phyloP scores from a whole-genome alignment of 345 rosid species.

The Salix koriyanagi region DNA sequence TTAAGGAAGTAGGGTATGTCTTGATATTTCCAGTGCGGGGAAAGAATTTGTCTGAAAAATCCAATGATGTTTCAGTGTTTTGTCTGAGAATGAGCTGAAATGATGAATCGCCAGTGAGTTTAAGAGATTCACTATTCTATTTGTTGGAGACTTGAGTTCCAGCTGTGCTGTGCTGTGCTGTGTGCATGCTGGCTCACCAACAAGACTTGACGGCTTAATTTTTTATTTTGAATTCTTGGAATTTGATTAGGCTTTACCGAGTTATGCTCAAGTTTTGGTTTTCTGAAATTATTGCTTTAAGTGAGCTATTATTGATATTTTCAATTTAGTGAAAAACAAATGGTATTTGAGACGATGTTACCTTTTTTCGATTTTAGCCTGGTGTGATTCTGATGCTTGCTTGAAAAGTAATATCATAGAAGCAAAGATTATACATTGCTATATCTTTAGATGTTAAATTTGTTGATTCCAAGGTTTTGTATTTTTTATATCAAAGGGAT shows the following conservation, averaged over 20 bases:
- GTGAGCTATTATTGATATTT: no score
- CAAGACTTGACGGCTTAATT: no score
- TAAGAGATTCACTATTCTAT: neutral
- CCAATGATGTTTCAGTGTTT: neutral
- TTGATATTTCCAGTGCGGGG: no score
- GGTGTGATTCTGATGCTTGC: neutral
- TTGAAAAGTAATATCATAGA: neutral
- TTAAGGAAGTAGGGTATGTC: neutral
- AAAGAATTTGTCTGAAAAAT: neutral
- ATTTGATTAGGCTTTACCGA: no score
- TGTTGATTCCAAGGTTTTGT: constrained; percentile 6
- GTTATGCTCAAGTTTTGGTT: no score
- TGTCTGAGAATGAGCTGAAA: neutral
- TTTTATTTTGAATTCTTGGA: no score
- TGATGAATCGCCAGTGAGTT: neutral
- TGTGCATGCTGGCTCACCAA: neutral
- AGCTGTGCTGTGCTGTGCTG: neutral
- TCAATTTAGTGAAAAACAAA: no score
- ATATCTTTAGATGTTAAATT: neutral
- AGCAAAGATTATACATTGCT: neutral
- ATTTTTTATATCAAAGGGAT: constrained; percentile 39
- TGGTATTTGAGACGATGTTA: no score
- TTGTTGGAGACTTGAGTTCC: neutral
- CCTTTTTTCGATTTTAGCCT: neutral
- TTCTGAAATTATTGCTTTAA: no score